These are phyloP conservation scores for Pelargonium myrrhifolium DNA, from an alignment of 441 rosid genomes.

Conservation along the genomic window DNA sequence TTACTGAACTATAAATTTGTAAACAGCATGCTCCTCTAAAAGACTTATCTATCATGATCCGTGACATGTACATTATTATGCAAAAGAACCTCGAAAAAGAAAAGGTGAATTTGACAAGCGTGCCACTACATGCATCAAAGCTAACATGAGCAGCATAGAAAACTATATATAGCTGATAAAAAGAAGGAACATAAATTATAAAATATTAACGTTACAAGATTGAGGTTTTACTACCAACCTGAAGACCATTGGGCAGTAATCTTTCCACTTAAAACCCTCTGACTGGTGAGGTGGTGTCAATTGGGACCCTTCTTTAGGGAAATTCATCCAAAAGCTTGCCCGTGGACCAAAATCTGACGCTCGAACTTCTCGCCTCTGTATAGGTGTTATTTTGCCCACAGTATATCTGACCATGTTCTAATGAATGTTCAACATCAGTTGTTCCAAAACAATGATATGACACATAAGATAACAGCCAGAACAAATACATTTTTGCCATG, in stretches of 20 bases:
- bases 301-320: constrained; percentile 85
- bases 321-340: constrained; percentile 96
- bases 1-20: background rate
- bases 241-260: constrained; percentile 97
- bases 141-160: background rate
- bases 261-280: constrained; percentile 94
- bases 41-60: background rate
- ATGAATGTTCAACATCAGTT: constrained; percentile 18
- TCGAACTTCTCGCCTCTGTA: constrained; percentile 84
- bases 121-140: background rate
- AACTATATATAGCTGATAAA: background rate
- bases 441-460: constrained; percentile 9
- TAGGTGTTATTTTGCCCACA: constrained; percentile 95
- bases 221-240: constrained; percentile 43
- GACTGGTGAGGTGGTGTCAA: constrained; percentile 89
- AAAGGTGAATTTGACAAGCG: background rate
- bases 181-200: background rate
- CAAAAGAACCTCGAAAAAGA: background rate
- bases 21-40: background rate
- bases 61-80: background rate
- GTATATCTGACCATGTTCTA: constrained; percentile 57
- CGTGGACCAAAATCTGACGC: constrained; percentile 79
- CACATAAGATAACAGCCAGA: constrained; percentile 7
- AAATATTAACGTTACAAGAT: background rate
- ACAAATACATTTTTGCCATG: constrained; percentile 6